These are phyloP conservation scores for Hippophae gyantsensis DNA, from an alignment of 306 rosid genomes.

Conservation along the genomic window DNA sequence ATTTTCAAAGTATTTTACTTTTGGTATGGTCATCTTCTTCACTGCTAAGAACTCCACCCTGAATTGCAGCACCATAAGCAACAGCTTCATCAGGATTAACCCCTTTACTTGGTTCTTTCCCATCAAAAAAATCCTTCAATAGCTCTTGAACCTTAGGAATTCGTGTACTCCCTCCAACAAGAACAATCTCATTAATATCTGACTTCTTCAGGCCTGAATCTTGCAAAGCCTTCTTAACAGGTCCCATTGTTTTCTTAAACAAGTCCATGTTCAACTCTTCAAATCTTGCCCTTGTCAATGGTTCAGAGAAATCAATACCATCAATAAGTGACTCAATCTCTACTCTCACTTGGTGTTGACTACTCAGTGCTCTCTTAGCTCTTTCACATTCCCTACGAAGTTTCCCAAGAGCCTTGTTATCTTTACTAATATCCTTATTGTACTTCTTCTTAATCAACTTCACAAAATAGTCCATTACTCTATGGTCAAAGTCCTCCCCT, in stretches of 20 bases:
- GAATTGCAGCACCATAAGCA: slow-evolving; percentile 49
- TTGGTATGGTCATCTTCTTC: slow-evolving; percentile 34
- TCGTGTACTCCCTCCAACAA: slow-evolving; percentile 50
- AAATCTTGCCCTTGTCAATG: slow-evolving; percentile 42
- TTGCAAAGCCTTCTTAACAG: slow-evolving; percentile 40
- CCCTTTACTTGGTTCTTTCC: slow-evolving; percentile 48
- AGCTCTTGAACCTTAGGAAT: slow-evolving; percentile 53
- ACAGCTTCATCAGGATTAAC: slow-evolving; percentile 58
- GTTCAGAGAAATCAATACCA: slow-evolving; percentile 44
- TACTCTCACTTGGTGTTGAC: slow-evolving; percentile 46
- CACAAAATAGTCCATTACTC: slow-evolving; percentile 49
- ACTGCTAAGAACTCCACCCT: slow-evolving; percentile 43
- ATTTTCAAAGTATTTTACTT: slow-evolving; percentile 11
- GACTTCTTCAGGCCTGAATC: slow-evolving; percentile 41
- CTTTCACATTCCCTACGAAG: slow-evolving; percentile 47
- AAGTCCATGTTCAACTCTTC: slow-evolving; percentile 51
- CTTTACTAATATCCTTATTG: slow-evolving; percentile 40
- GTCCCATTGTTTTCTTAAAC: slow-evolving; percentile 52
- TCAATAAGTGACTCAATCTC: slow-evolving; percentile 47
- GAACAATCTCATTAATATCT: slow-evolving; percentile 36
- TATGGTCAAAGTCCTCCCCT: slow-evolving; percentile 57
- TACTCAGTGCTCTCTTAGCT: slow-evolving; percentile 49
- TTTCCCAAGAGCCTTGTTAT: slow-evolving; percentile 45
- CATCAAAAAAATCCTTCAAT: slow-evolving; percentile 42
- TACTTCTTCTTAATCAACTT: slow-evolving; percentile 41